phyloP scores from a whole-genome alignment of 305 asterid species.

The Fraxinus sp. region DNA sequence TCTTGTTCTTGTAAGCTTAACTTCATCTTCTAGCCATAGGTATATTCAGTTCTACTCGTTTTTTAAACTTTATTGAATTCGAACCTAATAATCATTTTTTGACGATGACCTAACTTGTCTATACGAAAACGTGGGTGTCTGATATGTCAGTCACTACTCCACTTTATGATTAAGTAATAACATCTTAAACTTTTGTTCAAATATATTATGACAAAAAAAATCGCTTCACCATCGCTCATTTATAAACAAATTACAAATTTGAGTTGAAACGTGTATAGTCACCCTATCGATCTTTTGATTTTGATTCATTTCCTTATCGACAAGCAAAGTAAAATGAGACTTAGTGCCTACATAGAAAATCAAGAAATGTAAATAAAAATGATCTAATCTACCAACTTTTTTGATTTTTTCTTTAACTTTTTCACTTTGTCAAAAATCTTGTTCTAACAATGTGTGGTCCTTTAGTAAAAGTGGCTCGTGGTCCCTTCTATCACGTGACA shows the following conservation, averaged over 20 bases:
- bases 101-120: not conserved
- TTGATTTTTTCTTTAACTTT: slow-evolving; percentile 27
- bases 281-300: not conserved
- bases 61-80: not conserved
- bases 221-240: not conserved
- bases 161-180: no score
- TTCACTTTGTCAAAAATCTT: slow-evolving; percentile 35
- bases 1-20: not conserved
- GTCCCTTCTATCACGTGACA: slow-evolving; percentile 45
- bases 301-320: not conserved
- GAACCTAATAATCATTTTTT: not conserved
- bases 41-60: not conserved
- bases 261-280: not conserved
- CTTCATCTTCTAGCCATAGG: not conserved
- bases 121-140: not conserved
- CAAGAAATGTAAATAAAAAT: slow-evolving; percentile 2
- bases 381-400: slow-evolving; percentile 31
- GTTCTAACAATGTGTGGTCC: not conserved
- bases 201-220: not conserved
- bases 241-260: not conserved
- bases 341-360: not conserved
- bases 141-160: not conserved
- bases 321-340: slow-evolving; percentile 6
- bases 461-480: slow-evolving; percentile 26
- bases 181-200: not conserved